These are phyloP conservation scores for Ustilago curta DNA, from an alignment of 1,284 basidiomycete species.

Conservation along the genomic window DNA sequence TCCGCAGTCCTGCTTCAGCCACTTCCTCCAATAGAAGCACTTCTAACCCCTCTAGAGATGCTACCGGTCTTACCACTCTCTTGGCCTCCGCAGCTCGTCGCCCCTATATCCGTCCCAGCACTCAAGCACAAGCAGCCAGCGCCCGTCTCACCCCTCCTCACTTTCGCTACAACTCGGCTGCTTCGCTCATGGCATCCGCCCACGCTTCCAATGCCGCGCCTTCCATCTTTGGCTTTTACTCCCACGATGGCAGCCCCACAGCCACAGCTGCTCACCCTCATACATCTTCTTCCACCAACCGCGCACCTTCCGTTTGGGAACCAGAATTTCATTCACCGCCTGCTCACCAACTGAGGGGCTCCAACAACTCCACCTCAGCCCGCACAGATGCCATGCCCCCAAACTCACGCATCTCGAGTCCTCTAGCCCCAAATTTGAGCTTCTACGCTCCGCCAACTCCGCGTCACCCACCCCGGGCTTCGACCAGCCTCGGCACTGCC, in stretches of 20 bases:
- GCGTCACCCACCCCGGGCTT: background rate
- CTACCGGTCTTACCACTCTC: background rate
- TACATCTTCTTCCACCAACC: background rate
- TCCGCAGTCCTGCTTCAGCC: background rate
- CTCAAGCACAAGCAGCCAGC: background rate
- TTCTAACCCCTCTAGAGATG: background rate
- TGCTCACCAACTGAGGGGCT: conserved; percentile 1
- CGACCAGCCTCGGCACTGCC: background rate
- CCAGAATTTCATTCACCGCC: too few relatives aligned
- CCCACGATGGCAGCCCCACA: conserved; percentile 25
- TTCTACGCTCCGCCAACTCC: conserved; percentile 12
- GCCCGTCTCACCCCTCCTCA: background rate
- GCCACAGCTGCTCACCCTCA: background rate
- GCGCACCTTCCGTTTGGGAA: background rate
- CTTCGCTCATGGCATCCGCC: conserved; percentile 23
- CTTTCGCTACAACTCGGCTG: conserved; percentile 1
- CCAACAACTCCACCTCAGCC: background rate
- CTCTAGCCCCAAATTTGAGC: conserved; percentile 9
- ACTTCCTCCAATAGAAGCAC: conserved; percentile 6
- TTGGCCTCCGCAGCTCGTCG: background rate
- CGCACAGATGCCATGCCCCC: background rate
- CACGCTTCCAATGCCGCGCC: conserved; percentile 19
- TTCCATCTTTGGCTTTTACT: conserved; percentile 50
- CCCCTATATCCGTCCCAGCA: background rate
- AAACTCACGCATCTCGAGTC: conserved; percentile 7